These are phyloP conservation scores for Phytophthora ohioensis DNA, from an alignment of 352 stramenopile species.

Conservation along the genomic window DNA sequence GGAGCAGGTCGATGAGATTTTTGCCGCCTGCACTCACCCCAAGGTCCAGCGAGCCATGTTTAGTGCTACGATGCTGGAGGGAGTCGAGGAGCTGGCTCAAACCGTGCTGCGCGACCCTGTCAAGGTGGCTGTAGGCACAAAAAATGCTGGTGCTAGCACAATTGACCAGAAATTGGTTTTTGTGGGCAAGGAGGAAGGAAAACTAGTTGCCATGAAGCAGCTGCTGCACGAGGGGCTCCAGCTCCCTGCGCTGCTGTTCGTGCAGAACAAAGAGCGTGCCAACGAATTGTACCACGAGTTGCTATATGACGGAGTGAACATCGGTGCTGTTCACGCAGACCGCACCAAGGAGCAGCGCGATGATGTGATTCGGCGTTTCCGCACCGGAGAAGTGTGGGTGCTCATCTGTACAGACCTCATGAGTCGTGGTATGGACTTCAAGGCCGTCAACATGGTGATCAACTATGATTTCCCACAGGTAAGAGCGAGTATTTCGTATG, in stretches of 20 bases:
- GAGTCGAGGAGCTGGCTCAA: slow-evolving; percentile 96
- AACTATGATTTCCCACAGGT: slow-evolving; percentile 99
- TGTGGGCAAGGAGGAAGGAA: slow-evolving; percentile 99
- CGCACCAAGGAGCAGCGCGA: slow-evolving; percentile 95
- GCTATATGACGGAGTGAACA: slow-evolving; percentile 97
- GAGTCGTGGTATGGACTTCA: slow-evolving; percentile 99
- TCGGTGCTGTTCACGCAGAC: slow-evolving; percentile 98
- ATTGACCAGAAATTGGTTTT: slow-evolving; percentile 98
- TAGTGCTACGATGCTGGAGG: slow-evolving; percentile 96
- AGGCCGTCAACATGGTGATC: slow-evolving; percentile 99
- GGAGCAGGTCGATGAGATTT: slow-evolving; percentile 98
- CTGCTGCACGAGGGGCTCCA: slow-evolving; percentile 92
- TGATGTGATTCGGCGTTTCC: slow-evolving; percentile 95
- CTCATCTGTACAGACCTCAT: slow-evolving; percentile 99
- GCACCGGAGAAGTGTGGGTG: slow-evolving; percentile 97
- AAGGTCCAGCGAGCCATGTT: slow-evolving; percentile 96
- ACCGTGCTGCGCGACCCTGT: slow-evolving; percentile 97
- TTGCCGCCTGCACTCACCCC: slow-evolving; percentile 90
- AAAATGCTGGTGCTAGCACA: slow-evolving; percentile 88
- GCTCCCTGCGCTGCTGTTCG: slow-evolving; percentile 98
- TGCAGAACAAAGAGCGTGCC: slow-evolving; percentile 98
- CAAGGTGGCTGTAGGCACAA: slow-evolving; percentile 94
- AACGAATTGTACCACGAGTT: slow-evolving; percentile 98
- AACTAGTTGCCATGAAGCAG: slow-evolving; percentile 97
- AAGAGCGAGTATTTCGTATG: slow-evolving; percentile 6